Evolutionary conservation across 2,329 filamentous ascomycete genomes (phyloP), one percentile per base, ranked within the genome.

Genomic region (Corynespora cassiicola): DNA sequence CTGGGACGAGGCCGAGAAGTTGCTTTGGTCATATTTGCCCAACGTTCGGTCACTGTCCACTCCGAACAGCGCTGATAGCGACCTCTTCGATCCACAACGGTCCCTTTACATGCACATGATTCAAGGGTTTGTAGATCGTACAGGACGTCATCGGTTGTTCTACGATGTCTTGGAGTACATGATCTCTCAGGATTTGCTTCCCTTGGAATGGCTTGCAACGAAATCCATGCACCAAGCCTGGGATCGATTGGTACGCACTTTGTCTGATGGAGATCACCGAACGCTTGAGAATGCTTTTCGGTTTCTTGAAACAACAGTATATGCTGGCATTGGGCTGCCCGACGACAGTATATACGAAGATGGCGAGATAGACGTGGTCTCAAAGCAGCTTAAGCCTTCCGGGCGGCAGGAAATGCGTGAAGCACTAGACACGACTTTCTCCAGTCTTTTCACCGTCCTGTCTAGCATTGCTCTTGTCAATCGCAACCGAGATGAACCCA

Each of bases 141-240:
- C 58, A 5, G 51, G 60, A n/a, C 57, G 63, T 8, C 39, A 59
- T 41, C 50, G 56, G 12, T 58, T 69, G 14, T 48, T 69, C 4
- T 69, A 63, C 39, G 59, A 65, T n/a, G 29, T 61, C 3, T 39
- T 70, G 3, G 57, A 61, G 27, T 53, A 57, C 22, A 56, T 70
- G 56, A 42, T 71, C 11, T 56, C 56, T 8, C 47, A 63, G 28
- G 59, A 65, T 22, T 52, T 63, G 9, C 35, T 70, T 7, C 66
- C 65, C 3, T 33, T 70, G 7, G 66, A 69, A 35, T 71, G 68
- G 68, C 44, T 70, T 11, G 66, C 67, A 3, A 69, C 67, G 3
- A 50, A 56, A 21, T 49, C 45, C 11, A 65, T 70, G 60, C 63
- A 56, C 10, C 54, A 56, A 4, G 27, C 69, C 4, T 71, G 63